Evolutionary conservation across 106 monocot genomes (phyloP).

Genomic region (Gastrodia elata): DNA sequence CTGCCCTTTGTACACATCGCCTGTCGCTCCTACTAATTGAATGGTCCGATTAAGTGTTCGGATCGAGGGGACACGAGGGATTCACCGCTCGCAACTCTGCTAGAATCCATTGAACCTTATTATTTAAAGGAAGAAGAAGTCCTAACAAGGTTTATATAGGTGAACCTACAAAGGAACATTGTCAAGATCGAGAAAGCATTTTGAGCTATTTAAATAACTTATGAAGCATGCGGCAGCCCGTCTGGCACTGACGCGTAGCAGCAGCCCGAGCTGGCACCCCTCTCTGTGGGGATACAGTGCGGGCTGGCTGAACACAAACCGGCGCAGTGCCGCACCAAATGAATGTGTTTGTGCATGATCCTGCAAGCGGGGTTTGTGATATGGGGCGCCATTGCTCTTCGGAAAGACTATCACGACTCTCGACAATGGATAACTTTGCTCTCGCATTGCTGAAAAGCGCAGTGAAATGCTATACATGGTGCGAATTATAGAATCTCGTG

Average conservation of each 20-base stretch:
- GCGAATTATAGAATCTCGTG: too few relatives aligned
- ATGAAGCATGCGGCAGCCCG: background rate
- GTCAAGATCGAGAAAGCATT: background rate
- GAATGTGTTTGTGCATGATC: background rate
- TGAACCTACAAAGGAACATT: slow-evolving; percentile 13
- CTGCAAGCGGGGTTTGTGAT: too few relatives aligned
- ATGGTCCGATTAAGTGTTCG: slow-evolving; percentile 9
- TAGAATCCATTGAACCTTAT: slow-evolving; percentile 20
- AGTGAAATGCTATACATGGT: too few relatives aligned
- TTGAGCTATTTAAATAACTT: background rate
- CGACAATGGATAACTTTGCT: too few relatives aligned
- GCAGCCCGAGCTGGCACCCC: background rate
- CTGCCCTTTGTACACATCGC: slow-evolving; percentile 13
- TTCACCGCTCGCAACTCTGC: background rate
- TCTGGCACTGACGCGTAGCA: background rate
- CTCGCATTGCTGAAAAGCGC: too few relatives aligned
- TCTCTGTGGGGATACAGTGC: background rate
- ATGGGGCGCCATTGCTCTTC: too few relatives aligned
- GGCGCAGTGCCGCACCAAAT: background rate
- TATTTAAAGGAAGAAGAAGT: slow-evolving; percentile 13
- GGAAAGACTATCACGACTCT: too few relatives aligned
- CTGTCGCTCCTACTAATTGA: slow-evolving; percentile 11
- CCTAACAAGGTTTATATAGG: slow-evolving; percentile 14
- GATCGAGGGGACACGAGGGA: background rate
- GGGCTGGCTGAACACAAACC: background rate